Percentiles rank a stretch among this genome's conserved stretches.
phyloP scores from a whole-genome alignment of 345 rosid genomes.

The Clarkia xantiana region DNA sequence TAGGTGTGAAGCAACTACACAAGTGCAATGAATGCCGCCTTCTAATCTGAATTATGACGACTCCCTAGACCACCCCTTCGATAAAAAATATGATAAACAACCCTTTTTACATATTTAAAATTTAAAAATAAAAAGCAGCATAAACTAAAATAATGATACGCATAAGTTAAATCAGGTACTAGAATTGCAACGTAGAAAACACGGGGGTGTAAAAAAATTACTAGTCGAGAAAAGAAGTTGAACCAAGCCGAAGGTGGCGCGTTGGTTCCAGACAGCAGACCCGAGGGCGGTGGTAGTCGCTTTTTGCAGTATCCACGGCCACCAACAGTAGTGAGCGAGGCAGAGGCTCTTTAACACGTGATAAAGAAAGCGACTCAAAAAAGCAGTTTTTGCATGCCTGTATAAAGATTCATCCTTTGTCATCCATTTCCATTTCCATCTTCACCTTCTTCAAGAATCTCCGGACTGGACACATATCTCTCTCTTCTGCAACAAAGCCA shows the following conservation, averaged over 20 bases:
- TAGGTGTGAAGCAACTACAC: no score
- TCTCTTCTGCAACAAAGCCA: slow-evolving; percentile 12
- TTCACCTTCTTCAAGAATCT: slow-evolving; percentile 1
- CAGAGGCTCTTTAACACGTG: slow-evolving; percentile 74
- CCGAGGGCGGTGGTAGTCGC: slow-evolving; percentile 9
- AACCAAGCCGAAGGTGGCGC: slow-evolving; percentile 26
- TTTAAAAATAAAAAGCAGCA: no score
- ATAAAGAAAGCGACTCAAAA: slow-evolving; percentile 62
- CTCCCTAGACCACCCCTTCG: no score
- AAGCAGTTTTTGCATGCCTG: slow-evolving; percentile 84
- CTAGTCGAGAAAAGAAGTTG: neutral
- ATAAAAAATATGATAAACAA: no score
- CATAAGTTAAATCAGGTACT: no score
- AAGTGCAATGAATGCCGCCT: no score
- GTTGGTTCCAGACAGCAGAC: slow-evolving; percentile 20
- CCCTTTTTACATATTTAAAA: no score
- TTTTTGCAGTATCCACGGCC: slow-evolving; percentile 11
- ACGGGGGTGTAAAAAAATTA: no score
- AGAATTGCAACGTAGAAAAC: no score
- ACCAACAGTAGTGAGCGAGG: slow-evolving; percentile 5
- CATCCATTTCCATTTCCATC: slow-evolving; percentile 6
- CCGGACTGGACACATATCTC: slow-evolving; percentile 8
- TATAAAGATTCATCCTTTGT: slow-evolving; percentile 47
- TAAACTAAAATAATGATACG: no score
- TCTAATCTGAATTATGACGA: no score